phyloP scores from a whole-genome alignment of 2,329 filamentous ascomycete genomes.

The Pseudogymnoascus sp. region DNA sequence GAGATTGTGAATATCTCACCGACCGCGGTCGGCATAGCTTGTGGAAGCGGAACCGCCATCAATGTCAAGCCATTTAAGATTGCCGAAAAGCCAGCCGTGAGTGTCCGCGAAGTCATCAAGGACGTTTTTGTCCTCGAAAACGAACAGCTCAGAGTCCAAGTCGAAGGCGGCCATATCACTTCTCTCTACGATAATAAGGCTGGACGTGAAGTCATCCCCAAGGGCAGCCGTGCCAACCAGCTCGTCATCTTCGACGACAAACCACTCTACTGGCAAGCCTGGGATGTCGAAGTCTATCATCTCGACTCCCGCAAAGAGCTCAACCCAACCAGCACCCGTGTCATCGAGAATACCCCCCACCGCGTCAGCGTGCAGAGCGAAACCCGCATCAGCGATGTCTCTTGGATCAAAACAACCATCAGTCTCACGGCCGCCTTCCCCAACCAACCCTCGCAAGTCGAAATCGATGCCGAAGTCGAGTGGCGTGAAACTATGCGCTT shows the following conservation, averaged over 20 bases:
- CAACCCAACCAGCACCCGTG: constrained; percentile 56
- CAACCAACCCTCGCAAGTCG: constrained; percentile 61
- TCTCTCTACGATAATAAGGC: constrained; percentile 72
- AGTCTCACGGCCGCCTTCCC: constrained; percentile 64
- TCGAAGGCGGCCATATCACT: constrained; percentile 70
- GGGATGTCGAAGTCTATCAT: constrained; percentile 97
- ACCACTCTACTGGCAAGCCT: constrained; percentile 93
- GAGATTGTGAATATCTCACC: constrained; percentile 62
- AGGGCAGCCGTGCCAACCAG: constrained; percentile 74
- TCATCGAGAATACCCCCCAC: constrained; percentile 65
- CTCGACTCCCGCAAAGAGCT: constrained; percentile 79
- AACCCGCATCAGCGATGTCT: constrained; percentile 80
- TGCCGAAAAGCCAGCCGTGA: constrained; percentile 42
- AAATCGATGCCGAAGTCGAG: constrained; percentile 80
- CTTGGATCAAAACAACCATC: constrained; percentile 80
- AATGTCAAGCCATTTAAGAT: constrained; percentile 44
- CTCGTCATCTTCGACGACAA: constrained; percentile 96
- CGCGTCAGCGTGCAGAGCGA: constrained; percentile 75
- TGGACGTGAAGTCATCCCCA: constrained; percentile 69
- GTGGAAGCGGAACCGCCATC: constrained; percentile 48
- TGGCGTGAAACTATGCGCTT: constrained; percentile 98
- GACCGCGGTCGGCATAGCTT: constrained; percentile 46
- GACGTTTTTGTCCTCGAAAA: constrained; percentile 76
- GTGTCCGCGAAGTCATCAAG: constrained; percentile 42
- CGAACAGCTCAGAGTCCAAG: constrained; percentile 62